Conservation (phyloP, 768 basidiomycete species). For the Butyriboletus loyo region DNA sequence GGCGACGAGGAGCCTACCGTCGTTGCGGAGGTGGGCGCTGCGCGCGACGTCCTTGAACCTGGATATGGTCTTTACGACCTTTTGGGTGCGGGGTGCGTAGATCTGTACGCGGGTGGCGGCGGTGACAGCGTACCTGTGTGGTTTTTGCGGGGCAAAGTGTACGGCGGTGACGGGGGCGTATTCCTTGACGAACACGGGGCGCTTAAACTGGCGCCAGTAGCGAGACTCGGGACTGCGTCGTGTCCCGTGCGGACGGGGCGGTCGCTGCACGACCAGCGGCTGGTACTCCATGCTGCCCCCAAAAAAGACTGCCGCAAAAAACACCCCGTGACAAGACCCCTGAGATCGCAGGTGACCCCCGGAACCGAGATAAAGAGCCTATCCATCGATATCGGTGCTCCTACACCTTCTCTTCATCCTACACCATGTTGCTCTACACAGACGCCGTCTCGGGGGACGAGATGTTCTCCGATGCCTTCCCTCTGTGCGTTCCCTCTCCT, state of each 20-base stretch:
- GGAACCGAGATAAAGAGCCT: conserved; percentile 20
- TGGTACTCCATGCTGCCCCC: conserved; percentile 67
- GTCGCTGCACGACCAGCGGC: conserved; percentile 61
- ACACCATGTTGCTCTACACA: conserved; percentile 67
- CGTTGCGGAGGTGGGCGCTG: conserved; percentile 81
- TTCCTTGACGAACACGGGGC: conserved; percentile 94
- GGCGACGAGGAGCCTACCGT: conserved; percentile 93
- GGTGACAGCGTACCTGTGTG: conserved; percentile 94
- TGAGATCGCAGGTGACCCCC: conserved; percentile 2
- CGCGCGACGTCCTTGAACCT: conserved; percentile 96
- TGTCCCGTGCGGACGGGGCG: conserved; percentile 52
- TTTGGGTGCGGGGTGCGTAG: conserved; percentile 94
- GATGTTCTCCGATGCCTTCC: conserved; percentile 94
- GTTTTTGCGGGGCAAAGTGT: conserved; percentile 83
- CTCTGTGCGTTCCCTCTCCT: conserved; percentile 51
- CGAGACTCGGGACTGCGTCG: conserved; percentile 73
- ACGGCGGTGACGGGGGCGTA: conserved; percentile 94
- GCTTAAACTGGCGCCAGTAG: conserved; percentile 84
- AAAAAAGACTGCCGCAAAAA: neutral
- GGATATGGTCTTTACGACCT: conserved; percentile 93
- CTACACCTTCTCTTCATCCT: conserved; percentile 1
- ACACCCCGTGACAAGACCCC: conserved; percentile 4
- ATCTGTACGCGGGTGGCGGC: conserved; percentile 92
- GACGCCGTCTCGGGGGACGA: conserved; percentile 82
- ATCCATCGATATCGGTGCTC: conserved; percentile 10